These are phyloP conservation scores for Picea glauca DNA, from an alignment of 75 land plant genomes.

Conservation along the genomic window DNA sequence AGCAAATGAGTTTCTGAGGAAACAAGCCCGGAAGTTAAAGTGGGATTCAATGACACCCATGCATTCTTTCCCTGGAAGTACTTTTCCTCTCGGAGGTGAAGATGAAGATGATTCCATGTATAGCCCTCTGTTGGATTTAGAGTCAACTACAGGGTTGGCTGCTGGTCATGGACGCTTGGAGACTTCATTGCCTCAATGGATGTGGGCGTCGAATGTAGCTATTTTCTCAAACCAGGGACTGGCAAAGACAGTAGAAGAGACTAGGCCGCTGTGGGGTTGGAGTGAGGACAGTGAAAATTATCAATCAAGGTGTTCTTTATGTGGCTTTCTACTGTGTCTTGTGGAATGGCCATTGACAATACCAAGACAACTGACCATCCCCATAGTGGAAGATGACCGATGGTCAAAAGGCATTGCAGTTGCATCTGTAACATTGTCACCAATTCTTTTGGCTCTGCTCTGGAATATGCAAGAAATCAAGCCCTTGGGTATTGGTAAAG, in stretches of 20 bases:
- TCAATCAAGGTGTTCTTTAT: constrained; percentile 13
- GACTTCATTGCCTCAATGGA: constrained; percentile 75
- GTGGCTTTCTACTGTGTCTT: constrained; percentile 25
- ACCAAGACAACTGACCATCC: constrained; percentile 82
- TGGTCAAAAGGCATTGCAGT: constrained; percentile 79
- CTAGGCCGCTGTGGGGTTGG: constrained; percentile 69
- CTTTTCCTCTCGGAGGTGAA: constrained; percentile 32
- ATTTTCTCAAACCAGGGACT: constrained; percentile 65
- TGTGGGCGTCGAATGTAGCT: constrained; percentile 93
- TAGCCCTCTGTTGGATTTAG: constrained; percentile 41
- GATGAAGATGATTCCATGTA: constrained; percentile 37
- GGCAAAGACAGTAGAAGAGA: background rate
- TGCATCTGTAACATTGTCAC: constrained; percentile 71
- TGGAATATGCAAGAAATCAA: constrained; percentile 33
- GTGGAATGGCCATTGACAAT: constrained; percentile 57
- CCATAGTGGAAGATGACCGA: constrained; percentile 63
- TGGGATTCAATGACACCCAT: constrained; percentile 46
- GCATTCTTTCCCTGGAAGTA: constrained; percentile 42
- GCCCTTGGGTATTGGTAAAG: constrained; percentile 12
- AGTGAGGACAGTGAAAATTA: constrained; percentile 40
- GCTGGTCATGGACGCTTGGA: constrained; percentile 23
- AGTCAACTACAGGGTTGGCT: constrained; percentile 10
- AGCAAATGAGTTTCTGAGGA: constrained; percentile 62
- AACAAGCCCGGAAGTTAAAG: constrained; percentile 34
- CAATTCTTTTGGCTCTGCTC: constrained; percentile 71